Percentiles rank a stretch among this genome's conserved stretches.
Evolutionary conservation across 331 rosid species (phyloP).

Genomic region (Dryas integrifolia): DNA sequence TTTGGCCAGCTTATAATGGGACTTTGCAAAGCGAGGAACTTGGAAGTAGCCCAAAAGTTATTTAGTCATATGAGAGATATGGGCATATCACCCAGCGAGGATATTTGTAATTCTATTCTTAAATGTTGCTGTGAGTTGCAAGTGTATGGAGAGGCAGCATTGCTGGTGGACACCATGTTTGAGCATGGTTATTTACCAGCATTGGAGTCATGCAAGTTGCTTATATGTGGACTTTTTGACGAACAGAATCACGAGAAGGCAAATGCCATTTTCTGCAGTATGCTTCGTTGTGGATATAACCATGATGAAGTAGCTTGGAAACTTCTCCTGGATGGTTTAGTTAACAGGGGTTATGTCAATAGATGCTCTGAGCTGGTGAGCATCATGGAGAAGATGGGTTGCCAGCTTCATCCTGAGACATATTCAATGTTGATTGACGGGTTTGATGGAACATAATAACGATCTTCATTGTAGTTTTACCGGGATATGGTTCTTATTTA

Average conservation of each 20-base stretch:
- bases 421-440: slow-evolving; percentile 5
- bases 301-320: slow-evolving; percentile 19
- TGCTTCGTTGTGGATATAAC: slow-evolving; percentile 6
- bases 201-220: slow-evolving; percentile 4
- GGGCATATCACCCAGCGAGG: slow-evolving; percentile 3
- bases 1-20: slow-evolving; percentile 12
- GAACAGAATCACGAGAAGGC: not conserved
- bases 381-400: slow-evolving; percentile 3
- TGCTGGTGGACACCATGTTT: slow-evolving; percentile 14
- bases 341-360: not conserved
- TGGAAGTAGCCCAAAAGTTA: slow-evolving; percentile 9
- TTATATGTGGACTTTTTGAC: slow-evolving; percentile 2
- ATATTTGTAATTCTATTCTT: slow-evolving; percentile 12
- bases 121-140: slow-evolving; percentile 16
- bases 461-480: not conserved
- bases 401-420: slow-evolving; percentile 1
- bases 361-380: slow-evolving; percentile 8
- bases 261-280: not conserved
- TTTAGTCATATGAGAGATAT: slow-evolving; percentile 10
- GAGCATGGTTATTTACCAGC: slow-evolving; percentile 17
- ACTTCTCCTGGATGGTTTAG: slow-evolving; percentile 10
- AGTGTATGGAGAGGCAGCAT: slow-evolving; percentile 16
- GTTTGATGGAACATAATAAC: not conserved
- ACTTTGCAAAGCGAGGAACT: slow-evolving; percentile 8
- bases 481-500: not conserved